phyloP scores from a whole-genome alignment of 2,329 filamentous ascomycete genomes.

The Alternaria gansuensis region DNA sequence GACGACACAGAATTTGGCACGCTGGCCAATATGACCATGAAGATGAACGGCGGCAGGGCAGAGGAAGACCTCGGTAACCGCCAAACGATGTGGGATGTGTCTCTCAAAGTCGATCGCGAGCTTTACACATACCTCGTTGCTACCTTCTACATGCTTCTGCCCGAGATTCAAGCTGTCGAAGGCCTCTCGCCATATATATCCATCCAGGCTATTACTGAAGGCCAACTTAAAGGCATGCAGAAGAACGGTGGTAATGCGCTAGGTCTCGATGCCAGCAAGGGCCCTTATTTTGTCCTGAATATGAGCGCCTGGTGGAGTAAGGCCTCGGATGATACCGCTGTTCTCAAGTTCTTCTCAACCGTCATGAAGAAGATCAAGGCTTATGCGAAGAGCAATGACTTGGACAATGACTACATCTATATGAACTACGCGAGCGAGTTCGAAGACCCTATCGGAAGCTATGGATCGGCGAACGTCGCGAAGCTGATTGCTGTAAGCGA shows the following conservation, averaged over 20 bases:
- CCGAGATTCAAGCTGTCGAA: conserved; percentile 21
- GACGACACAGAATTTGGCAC: conserved; percentile 35
- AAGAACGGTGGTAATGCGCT: conserved; percentile 43
- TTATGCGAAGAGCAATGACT: conserved; percentile 27
- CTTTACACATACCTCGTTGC: conserved; percentile 33
- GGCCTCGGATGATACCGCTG: conserved; percentile 30
- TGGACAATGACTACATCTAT: conserved; percentile 44
- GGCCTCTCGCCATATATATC: conserved; percentile 32
- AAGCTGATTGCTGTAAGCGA: conserved; percentile 46
- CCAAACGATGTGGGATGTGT: conserved; percentile 42
- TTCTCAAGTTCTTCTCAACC: conserved; percentile 30
- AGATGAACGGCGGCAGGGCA: conserved; percentile 31
- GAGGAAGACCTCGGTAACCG: conserved; percentile 28
- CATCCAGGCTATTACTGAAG: conserved; percentile 38
- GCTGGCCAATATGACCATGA: conserved; percentile 33
- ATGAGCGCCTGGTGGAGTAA: conserved; percentile 30
- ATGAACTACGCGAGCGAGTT: conserved; percentile 58
- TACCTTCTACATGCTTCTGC: conserved; percentile 28
- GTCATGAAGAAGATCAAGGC: conserved; percentile 31
- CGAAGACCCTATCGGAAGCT: conserved; percentile 52
- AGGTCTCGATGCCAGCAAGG: conserved; percentile 32
- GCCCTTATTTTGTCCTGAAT: conserved; percentile 36
- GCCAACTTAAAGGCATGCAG: conserved; percentile 35
- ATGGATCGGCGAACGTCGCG: conserved; percentile 47
- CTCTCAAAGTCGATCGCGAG: conserved; percentile 39